A percentile compares a stretch with the other conserved stretches of the same genome.
Conservation (phyloP, 257 asterid genomes). For the Cruciata laevipes region DNA sequence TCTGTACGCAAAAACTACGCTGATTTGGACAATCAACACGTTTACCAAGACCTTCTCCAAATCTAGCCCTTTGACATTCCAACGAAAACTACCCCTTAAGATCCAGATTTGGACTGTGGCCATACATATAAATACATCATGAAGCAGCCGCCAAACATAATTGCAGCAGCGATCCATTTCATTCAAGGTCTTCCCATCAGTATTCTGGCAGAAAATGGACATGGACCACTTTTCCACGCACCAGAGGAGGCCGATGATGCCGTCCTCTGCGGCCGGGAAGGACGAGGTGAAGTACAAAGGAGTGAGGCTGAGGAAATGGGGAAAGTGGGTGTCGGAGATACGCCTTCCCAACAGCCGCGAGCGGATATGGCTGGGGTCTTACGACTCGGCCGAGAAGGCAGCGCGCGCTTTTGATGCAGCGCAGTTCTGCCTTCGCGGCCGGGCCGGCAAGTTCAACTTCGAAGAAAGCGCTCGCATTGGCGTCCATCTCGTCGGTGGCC, state of each 20-base stretch:
- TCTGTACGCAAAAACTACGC: conserved; percentile 36
- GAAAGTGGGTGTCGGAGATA: conserved; percentile 61
- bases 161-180: background rate
- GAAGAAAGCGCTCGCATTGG: conserved; percentile 41
- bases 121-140: conserved; percentile 9
- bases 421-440: conserved; percentile 51
- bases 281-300: conserved; percentile 47
- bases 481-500: conserved; percentile 23
- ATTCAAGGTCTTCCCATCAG: background rate
- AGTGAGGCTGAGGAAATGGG: conserved; percentile 57
- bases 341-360: conserved; percentile 64
- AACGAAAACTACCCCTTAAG: background rate
- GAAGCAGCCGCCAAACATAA: conserved; percentile 15
- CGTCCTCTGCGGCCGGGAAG: background rate
- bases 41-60: background rate
- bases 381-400: conserved; percentile 50
- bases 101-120: conserved; percentile 11
- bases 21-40: conserved; percentile 53
- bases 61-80: conserved; percentile 2
- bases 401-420: conserved; percentile 67
- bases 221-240: background rate
- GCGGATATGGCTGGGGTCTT: conserved; percentile 64
- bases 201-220: no score
- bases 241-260: background rate
- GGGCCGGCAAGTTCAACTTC: conserved; percentile 41